Conservation (phyloP, 805 yeast species). For the Candida sithepensis region DNA sequence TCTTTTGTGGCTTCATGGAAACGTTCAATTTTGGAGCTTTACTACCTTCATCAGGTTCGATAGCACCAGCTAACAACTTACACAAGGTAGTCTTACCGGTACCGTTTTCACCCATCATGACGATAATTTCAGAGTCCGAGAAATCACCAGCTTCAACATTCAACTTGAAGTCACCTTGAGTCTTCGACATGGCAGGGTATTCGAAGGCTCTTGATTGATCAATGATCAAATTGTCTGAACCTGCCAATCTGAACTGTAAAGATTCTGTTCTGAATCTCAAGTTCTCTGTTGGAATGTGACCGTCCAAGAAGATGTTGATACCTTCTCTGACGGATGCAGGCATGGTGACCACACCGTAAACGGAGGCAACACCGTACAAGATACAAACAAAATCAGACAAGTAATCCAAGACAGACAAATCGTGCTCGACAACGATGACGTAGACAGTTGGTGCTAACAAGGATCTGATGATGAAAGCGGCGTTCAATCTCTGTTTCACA, state of each 20-base stretch:
- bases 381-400: conserved; percentile 96
- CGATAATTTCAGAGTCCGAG: conserved; percentile 93
- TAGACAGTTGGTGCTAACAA: conserved; percentile 72
- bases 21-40: conserved; percentile 86
- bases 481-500: conserved; percentile 97
- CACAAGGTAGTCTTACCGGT: conserved; percentile 99
- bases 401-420: conserved; percentile 94
- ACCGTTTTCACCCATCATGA: conserved; percentile 99
- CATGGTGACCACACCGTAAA: conserved; percentile 96
- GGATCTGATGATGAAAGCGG: conserved; percentile 91
- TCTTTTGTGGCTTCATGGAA: conserved; percentile 98
- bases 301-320: conserved; percentile 96
- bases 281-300: conserved; percentile 95
- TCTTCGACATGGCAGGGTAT: conserved; percentile 81
- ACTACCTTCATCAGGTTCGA: conserved; percentile 77
- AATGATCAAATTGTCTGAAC: conserved; percentile 67
- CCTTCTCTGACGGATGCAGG: conserved; percentile 99
- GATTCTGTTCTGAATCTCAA: conserved; percentile 96
- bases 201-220: conserved; percentile 77
- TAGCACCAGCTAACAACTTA: conserved; percentile 89
- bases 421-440: conserved; percentile 98
- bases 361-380: conserved; percentile 96
- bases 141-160: conserved; percentile 82
- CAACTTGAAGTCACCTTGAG: conserved; percentile 94
- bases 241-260: conserved; percentile 85